Base-by-base conservation (phyloP, 2,329 filamentous ascomycete genomes). In the Ilyonectria sp. region DNA sequence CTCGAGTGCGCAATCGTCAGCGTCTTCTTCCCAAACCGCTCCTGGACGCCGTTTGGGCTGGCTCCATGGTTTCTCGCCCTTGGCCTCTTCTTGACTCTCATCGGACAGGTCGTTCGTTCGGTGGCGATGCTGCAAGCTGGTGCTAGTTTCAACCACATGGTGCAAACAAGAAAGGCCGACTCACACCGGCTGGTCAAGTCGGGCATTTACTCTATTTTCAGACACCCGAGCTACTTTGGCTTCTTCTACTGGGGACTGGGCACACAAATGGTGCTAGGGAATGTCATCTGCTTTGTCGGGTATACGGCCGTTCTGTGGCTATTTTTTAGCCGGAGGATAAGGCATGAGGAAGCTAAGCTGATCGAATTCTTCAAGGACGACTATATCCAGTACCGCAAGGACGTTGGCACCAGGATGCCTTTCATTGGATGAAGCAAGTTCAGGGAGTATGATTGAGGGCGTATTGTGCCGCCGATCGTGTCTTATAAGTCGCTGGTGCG, bases 191-290 rank as follows among this genome's bases (percentile, higher is more conserved):
- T 99, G n/a, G 93, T 99, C 3, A 97, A 92, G 0, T 85, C 85
- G 31, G 96, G 96, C 1, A 83, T 98, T 37, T 99, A 98, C 80
- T 83, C 84, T 8, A 80, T 87, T 50, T 83, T 97, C 59, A 86
- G 96, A 26, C 96, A 99, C 80, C 96, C 96, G 13, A 93, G 92
- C 66, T 99, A 99, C 82, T 98, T 98, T 83, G 96, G 95, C 4
- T 99, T 98, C 84, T 99, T 97, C 82, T 98, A 94, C 91, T 99
- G 95, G 95, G 94, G 93, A 0, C 77, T 98, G n/a, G 96, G 96
- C 6, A 97, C 95, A 13, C 96, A 99, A 85, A 78, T 98, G 49
- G 90, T 97, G 61, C 86, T 98, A 70, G 95, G 95, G 19, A 99
- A 99, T 81, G 82, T 88, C 9, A 71, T 97, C 2, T 97, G 94